phyloP scores from a whole-genome alignment of 2,329 filamentous ascomycete species.

The Elsinoe fawcettii region DNA sequence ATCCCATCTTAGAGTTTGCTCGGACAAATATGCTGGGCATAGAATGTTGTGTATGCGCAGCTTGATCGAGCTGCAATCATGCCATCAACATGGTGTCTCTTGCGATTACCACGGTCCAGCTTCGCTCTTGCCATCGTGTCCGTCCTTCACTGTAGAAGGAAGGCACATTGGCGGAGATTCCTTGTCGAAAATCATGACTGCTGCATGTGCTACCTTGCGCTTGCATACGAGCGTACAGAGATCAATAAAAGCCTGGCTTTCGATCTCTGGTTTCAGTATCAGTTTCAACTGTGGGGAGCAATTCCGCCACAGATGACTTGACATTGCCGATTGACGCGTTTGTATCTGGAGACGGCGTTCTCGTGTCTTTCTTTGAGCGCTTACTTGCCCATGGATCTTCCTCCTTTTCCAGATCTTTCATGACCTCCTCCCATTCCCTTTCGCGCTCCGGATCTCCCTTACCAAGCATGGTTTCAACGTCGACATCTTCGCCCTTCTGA shows the following conservation, averaged over 20 bases:
- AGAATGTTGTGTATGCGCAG: background rate
- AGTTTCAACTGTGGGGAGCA: background rate
- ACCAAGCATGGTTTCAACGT: conserved; percentile 75
- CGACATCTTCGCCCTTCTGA: conserved; percentile 66
- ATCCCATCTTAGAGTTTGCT: background rate
- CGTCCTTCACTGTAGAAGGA: too few relatives aligned
- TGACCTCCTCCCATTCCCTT: conserved; percentile 80
- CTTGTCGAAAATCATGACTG: background rate
- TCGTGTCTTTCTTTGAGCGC: conserved; percentile 22
- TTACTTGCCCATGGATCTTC: conserved; percentile 27
- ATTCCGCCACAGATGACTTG: background rate
- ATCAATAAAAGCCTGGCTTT: conserved; percentile 15
- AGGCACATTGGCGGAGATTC: too few relatives aligned
- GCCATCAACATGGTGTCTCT: too few relatives aligned
- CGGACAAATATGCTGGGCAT: conserved; percentile 1
- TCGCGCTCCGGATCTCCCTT: conserved; percentile 69
- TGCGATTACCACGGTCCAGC: too few relatives aligned
- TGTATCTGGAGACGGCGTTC: background rate
- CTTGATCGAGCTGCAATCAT: too few relatives aligned
- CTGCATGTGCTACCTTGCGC: background rate
- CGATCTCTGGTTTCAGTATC: background rate
- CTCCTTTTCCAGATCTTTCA: conserved; percentile 32
- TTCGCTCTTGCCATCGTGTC: background rate
- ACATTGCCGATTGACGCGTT: background rate
- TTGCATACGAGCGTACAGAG: background rate